phyloP scores from a whole-genome alignment of 2,329 filamentous ascomycete species.

The Hypoxylon sp. region DNA sequence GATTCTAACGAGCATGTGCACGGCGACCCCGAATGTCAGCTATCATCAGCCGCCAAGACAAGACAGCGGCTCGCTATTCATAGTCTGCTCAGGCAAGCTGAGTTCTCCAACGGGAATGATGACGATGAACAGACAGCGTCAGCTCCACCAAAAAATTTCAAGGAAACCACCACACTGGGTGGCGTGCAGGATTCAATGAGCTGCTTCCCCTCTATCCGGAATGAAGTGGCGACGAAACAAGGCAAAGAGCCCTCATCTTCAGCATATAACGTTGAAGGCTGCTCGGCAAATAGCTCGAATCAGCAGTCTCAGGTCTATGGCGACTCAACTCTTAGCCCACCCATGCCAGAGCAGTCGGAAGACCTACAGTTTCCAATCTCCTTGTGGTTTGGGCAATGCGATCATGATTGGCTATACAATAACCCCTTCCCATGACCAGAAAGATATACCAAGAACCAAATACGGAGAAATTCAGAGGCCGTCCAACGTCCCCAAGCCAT shows the following conservation, averaged over 20 bases:
- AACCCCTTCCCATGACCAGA: slow-evolving; percentile 19
- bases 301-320: slow-evolving; percentile 5
- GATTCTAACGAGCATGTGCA: slow-evolving; percentile 5
- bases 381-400: slow-evolving; percentile 28
- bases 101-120: slow-evolving; percentile 48
- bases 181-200: neutral
- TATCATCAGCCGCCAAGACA: slow-evolving; percentile 43
- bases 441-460: slow-evolving; percentile 9
- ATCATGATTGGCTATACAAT: slow-evolving; percentile 23
- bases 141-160: neutral
- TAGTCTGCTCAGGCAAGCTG: slow-evolving; percentile 46
- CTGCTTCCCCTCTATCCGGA: neutral
- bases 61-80: slow-evolving; percentile 49
- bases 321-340: slow-evolving; percentile 3
- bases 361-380: slow-evolving; percentile 32
- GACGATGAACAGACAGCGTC: slow-evolving; percentile 32
- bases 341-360: slow-evolving; percentile 1
- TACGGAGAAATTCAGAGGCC: too few relatives aligned
- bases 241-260: neutral
- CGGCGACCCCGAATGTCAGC: slow-evolving; percentile 25
- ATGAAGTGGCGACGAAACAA: neutral
- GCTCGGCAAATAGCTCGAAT: neutral
- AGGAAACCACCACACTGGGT: neutral
- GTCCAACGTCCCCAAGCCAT: too few relatives aligned
- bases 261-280: neutral